These are phyloP conservation scores for Aspergillus steynii DNA, from an alignment of 495 filamentous ascomycete genomes.

Conservation along the genomic window DNA sequence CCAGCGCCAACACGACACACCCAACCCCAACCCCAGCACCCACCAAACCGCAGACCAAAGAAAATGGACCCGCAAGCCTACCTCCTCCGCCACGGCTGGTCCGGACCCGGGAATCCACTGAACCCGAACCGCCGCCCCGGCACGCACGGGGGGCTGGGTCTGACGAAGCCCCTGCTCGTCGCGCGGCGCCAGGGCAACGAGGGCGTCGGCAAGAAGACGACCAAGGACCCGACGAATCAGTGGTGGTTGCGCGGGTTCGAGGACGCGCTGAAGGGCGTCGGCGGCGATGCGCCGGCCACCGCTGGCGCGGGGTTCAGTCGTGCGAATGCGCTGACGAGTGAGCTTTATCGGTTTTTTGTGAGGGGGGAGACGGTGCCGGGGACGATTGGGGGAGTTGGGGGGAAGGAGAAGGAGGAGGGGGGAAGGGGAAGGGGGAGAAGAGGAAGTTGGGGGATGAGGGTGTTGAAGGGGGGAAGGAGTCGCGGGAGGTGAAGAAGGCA, in stretches of 20 bases:
- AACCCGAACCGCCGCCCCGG: constrained; percentile 64
- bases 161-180: constrained; percentile 67
- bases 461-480: constrained; percentile 22
- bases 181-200: constrained; percentile 66
- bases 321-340: constrained; percentile 49
- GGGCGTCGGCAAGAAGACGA: constrained; percentile 70
- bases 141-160: constrained; percentile 60
- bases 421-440: constrained; percentile 37
- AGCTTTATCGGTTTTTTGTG: constrained; percentile 82
- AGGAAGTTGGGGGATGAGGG: constrained; percentile 8
- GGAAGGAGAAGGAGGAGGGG: constrained; percentile 19
- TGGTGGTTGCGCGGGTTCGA: constrained; percentile 87
- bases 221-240: constrained; percentile 61
- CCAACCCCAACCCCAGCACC: constrained; percentile 1
- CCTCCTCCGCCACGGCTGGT: constrained; percentile 77
- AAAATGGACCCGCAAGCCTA: constrained; percentile 68
- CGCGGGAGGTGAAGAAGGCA: constrained; percentile 27
- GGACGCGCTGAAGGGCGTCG: constrained; percentile 68
- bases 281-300: constrained; percentile 15
- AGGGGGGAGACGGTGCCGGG: constrained; percentile 71
- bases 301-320: constrained; percentile 6
- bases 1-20: not conserved
- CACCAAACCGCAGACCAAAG: constrained; percentile 4
- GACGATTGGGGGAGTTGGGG: constrained; percentile 45
- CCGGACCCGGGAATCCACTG: constrained; percentile 71